Percentiles rank a stretch among this genome's conserved stretches.
Conservation (phyloP, 139 green algal species). For the Chlorella sp. region DNA sequence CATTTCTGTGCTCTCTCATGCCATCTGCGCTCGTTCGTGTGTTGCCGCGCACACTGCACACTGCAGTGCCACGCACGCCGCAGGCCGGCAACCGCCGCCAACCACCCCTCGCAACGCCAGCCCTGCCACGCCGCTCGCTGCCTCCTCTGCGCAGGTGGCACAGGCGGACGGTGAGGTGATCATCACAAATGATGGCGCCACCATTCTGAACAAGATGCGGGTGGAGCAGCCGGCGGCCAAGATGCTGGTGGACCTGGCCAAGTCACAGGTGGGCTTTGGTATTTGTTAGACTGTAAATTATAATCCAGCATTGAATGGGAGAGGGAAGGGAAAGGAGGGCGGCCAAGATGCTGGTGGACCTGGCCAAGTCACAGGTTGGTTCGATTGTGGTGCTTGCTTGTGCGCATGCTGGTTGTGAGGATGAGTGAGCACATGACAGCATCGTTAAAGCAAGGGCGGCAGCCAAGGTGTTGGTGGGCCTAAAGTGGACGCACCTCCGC, state of each 20-base stretch:
- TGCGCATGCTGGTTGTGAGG: too few species aligned
- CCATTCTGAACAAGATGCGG: constrained; percentile 98
- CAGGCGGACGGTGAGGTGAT: constrained; percentile 94
- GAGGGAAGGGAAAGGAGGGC: constrained; percentile 50
- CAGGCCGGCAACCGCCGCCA: not conserved
- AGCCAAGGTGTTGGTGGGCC: too few species aligned
- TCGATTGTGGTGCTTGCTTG: not conserved
- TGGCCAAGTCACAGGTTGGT: constrained; percentile 90
- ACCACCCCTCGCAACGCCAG: not conserved
- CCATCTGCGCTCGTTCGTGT: too few species aligned
- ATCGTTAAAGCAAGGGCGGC: too few species aligned
- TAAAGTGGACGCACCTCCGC: too few species aligned
- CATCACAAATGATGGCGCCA: constrained; percentile 99
- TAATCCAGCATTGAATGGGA: too few species aligned
- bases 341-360: constrained; percentile 99
- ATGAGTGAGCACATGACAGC: too few species aligned
- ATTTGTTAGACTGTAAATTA: not conserved
- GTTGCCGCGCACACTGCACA: not conserved
- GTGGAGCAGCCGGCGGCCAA: constrained; percentile 98
- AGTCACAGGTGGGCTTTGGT: constrained; percentile 77
- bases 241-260: constrained; percentile 99
- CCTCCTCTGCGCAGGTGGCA: constrained; percentile 69
- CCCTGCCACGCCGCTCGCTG: not conserved
- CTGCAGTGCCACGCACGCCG: too few species aligned
- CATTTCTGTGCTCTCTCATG: not conserved